Evolutionary conservation across 768 basidiomycete genomes (phyloP).

Genomic region (Russula griseocarnosa): DNA sequence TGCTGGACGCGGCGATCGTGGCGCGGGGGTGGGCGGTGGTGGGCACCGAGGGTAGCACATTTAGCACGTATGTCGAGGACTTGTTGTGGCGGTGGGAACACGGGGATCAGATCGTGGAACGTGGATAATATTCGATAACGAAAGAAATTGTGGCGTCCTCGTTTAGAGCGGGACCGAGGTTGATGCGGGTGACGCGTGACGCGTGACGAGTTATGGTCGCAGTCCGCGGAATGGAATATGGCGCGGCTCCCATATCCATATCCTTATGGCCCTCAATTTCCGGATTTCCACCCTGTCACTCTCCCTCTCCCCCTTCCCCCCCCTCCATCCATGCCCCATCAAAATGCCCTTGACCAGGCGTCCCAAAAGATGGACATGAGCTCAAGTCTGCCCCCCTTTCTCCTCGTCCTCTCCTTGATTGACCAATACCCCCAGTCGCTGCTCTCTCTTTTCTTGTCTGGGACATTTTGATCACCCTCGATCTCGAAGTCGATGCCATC

Average conservation of each 20-base stretch:
- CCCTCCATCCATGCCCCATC: neutral
- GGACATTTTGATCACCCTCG: slow-evolving; percentile 32
- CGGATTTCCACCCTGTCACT: neutral
- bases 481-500: slow-evolving; percentile 32
- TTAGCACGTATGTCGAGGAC: slow-evolving; percentile 63
- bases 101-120: slow-evolving; percentile 46
- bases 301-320: neutral
- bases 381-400: neutral
- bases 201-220: too few relatives aligned
- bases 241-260: too few relatives aligned
- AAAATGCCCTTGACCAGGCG: neutral
- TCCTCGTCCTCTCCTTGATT: neutral
- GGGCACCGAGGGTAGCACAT: slow-evolving; percentile 73
- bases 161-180: too few relatives aligned
- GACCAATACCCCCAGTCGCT: slow-evolving; percentile 29
- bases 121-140: slow-evolving; percentile 35
- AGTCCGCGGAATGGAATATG: too few relatives aligned
- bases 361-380: neutral
- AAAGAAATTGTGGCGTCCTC: neutral
- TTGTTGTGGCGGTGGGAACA: slow-evolving; percentile 63
- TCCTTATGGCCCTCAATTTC: neutral
- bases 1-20: slow-evolving; percentile 69
- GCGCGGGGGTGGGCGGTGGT: slow-evolving; percentile 54
- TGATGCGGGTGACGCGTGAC: too few relatives aligned
- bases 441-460: slow-evolving; percentile 32